These are phyloP conservation scores for Rhodomyrtus psidioides DNA, from an alignment of 441 rosid species.

Conservation along the genomic window DNA sequence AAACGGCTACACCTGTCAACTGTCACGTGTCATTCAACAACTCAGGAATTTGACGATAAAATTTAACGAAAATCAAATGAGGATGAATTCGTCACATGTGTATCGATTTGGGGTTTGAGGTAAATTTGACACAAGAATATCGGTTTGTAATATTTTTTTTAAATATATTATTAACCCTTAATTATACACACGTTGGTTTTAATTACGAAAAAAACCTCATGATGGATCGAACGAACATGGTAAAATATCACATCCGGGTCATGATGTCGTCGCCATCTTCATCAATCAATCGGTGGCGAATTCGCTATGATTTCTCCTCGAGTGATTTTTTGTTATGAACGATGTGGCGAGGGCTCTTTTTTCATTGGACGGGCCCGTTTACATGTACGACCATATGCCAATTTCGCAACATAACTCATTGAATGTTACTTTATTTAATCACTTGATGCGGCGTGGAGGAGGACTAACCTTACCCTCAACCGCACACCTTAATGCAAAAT, in stretches of 20 bases:
- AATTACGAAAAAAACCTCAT: background rate
- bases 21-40: no score
- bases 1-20: fast-evolving
- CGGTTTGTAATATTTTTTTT: no score
- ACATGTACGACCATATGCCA: fast-evolving
- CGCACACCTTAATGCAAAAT: background rate
- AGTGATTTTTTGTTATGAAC: no score
- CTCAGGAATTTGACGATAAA: no score
- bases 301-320: no score
- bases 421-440: fast-evolving
- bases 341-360: background rate
- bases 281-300: no score
- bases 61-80: no score
- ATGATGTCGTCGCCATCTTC: background rate
- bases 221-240: background rate
- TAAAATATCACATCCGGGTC: background rate
- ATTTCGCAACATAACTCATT: background rate
- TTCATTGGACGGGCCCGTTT: fast-evolving
- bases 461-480: fast-evolving
- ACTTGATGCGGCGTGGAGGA: background rate
- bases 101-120: no score
- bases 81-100: no score
- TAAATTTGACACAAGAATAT: no score
- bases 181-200: background rate
- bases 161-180: no score